Base-by-base conservation (phyloP, 495 filamentous ascomycete genomes). In the Aspergillus biplanus region DNA sequence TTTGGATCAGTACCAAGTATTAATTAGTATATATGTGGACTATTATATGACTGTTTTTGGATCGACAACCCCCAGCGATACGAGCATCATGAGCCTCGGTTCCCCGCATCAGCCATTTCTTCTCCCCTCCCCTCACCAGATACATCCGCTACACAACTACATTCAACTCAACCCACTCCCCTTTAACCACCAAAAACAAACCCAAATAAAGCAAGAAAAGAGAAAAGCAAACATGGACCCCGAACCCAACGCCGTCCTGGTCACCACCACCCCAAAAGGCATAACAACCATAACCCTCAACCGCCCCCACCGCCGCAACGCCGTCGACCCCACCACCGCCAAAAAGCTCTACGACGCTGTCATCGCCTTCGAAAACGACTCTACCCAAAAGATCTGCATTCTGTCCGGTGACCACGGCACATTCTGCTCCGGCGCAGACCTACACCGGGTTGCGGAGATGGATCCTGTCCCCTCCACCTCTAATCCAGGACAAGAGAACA, bases 381-480 rank as follows among this genome's bases (percentile, higher is more conserved):
- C 63, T 6, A 61, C 68, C 18, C 79, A 83, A 59, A 83, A 80
- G 66, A 73, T 85, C 16, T 79, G 76, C 67, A 66, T 83, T 32
- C 62, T 83, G 47, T 65, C 66, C 32, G 75, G 76, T 18, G n/a
- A 64, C 33, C 71, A 73, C 2, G 67, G 62, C 27, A 78, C 71
- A 7, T 83, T 84, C 59, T 82, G 80, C 62, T 77, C 80, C 0
- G 82, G 80, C 12, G 73, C 69, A 53, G 80, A 83, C 56, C 72
- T 84, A 5, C 75, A 80, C 47, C 62, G 70, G 58, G 66, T 78
- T 7, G 73, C 77, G 2, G 62, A 66, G 35, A 62, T 61, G 21
- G 52, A 59, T 13, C 6, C 48, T 9, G 33, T 27, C 59, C 13
- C 39, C 16, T 18, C 3, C 31, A 33, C 37, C 34, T 18, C 16